A percentile compares a stretch with the other conserved stretches of the same genome.
Evolutionary conservation across 2,329 filamentous ascomycete genomes (phyloP).

Genomic region (Sporothrix brasiliensis): DNA sequence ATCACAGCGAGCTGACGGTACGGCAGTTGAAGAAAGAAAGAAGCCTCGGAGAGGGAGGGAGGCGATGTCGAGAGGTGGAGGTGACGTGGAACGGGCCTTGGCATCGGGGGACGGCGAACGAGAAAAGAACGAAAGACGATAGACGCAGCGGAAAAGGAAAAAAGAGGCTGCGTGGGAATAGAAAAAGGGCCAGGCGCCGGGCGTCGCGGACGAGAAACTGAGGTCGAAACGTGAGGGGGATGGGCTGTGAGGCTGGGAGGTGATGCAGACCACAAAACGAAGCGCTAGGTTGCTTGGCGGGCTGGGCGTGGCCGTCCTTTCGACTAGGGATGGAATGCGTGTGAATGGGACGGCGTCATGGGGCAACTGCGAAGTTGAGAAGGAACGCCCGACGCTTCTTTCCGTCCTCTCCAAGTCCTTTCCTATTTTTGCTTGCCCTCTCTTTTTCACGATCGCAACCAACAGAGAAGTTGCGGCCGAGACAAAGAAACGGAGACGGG

Average conservation of each 20-base stretch:
- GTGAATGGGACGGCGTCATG: conserved; percentile 10
- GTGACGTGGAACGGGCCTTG: conserved; percentile 27
- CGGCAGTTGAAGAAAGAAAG: not conserved
- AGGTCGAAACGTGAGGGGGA: conserved; percentile 5
- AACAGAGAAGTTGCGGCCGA: conserved; percentile 5
- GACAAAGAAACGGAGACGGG: conserved; percentile 3
- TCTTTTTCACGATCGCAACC: not conserved
- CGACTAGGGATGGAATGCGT: not conserved
- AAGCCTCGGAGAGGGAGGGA: not conserved
- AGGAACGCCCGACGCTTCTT: conserved; percentile 24
- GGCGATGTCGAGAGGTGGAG: conserved; percentile 7
- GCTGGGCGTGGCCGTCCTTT: conserved; percentile 23
- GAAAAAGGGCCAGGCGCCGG: conserved; percentile 32
- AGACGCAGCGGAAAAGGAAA: not conserved
- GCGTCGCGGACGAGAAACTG: conserved; percentile 29
- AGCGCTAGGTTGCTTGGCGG: conserved; percentile 27
- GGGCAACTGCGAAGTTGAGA: conserved; percentile 7
- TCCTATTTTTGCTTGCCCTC: not conserved
- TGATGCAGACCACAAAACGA: not conserved
- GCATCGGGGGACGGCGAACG: conserved; percentile 9
- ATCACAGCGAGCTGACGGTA: not conserved
- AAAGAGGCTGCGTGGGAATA: not conserved
- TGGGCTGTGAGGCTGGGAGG: conserved; percentile 1
- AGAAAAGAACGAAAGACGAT: not conserved
- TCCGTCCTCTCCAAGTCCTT: not conserved